Base-by-base conservation (phyloP, 2,329 filamentous ascomycete species). In the Cladophialophora chaetospira region DNA sequence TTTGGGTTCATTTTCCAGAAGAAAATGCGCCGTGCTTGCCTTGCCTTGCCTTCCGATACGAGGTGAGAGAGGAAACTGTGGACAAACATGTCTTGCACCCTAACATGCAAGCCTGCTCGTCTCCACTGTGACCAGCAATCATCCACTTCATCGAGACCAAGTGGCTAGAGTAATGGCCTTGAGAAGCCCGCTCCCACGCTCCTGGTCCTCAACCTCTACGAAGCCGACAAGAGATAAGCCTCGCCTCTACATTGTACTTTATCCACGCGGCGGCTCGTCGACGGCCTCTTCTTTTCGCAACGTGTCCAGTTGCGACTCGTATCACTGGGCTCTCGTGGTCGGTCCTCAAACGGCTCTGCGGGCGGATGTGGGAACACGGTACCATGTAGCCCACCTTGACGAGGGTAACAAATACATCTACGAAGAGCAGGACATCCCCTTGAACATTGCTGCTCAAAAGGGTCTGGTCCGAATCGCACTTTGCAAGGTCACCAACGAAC, bases 381-480 rank as follows among this genome's bases (percentile, higher is more conserved):
- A 63, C 44, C 63, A 65, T 26, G 54, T 64, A 15, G 60, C 58
- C 17, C 63, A 65, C 42, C 43, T 54, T 25, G 50, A 57, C 35
- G 40, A 61, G 19, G 29, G 36, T 13, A 36, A 42, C 28, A 52
- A 48, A 21, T 60, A 59, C 45, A 38, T 64, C 11, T 65, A 64
- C 56, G 63, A 65, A 28, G 62, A 65, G 40, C 63, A 62, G 15
- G 63, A 65, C 40, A 50, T 65, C 25, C 54, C 61, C 6, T 53
- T 59, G 9, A 48, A 56, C 15, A 9, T 54, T 9, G 50, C 46
- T 10, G 53, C 59, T n/a, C 58, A 63, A 28, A 53, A 33, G n/a
- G 45, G 48, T 33, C 52, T 65, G 42, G 38, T 62, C 3, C 60
- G 63, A 4, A 42, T 65, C 36, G 46, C 63, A 15, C 35, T 65